phyloP scores from a whole-genome alignment of 176 grass and related monocot species.

The Saccharum officinarum region DNA sequence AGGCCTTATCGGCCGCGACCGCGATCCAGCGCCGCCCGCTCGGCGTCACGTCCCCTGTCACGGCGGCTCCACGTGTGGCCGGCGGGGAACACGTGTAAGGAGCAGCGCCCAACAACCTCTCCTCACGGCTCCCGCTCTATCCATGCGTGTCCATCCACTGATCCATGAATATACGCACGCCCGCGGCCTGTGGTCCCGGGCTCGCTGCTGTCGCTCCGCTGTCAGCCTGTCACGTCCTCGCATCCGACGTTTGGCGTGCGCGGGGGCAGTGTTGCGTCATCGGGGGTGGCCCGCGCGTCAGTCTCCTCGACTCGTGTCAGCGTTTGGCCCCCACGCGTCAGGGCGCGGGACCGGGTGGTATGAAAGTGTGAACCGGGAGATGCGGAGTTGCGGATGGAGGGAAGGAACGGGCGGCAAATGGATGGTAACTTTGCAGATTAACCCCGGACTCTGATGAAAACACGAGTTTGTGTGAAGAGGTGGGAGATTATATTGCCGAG shows the following conservation, averaged over 20 bases:
- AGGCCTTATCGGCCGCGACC: background rate
- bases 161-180: background rate
- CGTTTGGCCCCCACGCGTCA: background rate
- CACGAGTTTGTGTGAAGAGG: background rate
- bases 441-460: background rate
- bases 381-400: background rate
- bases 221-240: background rate
- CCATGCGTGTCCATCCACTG: too few species aligned
- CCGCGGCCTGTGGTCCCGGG: background rate
- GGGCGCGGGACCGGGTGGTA: background rate
- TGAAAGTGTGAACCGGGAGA: background rate
- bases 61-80: constrained; percentile 26
- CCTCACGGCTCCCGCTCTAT: background rate
- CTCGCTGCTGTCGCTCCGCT: too few species aligned
- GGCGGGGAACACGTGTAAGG: constrained; percentile 19
- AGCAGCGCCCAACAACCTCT: background rate
- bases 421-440: background rate
- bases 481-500: background rate
- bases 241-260: background rate
- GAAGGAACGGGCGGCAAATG: background rate
- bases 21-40: background rate
- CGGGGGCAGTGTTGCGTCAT: background rate
- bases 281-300: background rate
- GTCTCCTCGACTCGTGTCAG: background rate
- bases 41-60: background rate